Evolutionary conservation across 2,329 filamentous ascomycete genomes (phyloP), one percentile per base, ranked within the genome.

Genomic region (Tolypocladium amazonense): DNA sequence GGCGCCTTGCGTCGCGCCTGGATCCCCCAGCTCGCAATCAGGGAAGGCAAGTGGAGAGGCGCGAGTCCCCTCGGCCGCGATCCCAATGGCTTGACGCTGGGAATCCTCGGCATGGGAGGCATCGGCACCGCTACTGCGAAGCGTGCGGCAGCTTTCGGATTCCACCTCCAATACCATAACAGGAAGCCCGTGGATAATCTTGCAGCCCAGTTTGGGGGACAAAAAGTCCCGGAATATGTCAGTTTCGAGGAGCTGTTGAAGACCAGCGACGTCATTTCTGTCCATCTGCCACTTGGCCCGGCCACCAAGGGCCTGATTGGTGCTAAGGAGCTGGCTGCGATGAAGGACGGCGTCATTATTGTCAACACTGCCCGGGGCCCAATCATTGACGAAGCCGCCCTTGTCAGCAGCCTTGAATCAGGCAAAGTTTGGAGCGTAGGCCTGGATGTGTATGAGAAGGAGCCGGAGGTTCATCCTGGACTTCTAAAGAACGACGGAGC

Each of bases 1-100:
- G 88, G 87, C 3, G 85, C 87, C 0, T 73, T 90, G 43, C 79
- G 88, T 39, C 82, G 83, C 61, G 86, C 88, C 71, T 88, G 88
- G 70, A 74, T 79, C 1, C 64, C 83, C 45, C 83, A 89, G 75
- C 66, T 77, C 5, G 78, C 79, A 3, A 74, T 89, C 12, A 79
- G 87, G 20, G 72, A 80, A 25, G 81, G 81, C 0, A 76, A 83
- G 54, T 90, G 85, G 82, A 65, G 68, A 35, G 78, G 79, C 61
- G 85, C 83, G 2, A 70, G 73, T 8, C 58, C 61, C 18, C 71
- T 79, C 3, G 87, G 87, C 1, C 85, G 86, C 65, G 87, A 90
- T 66, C 88, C 87, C 0, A 75, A 88, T 67, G 86, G 85, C 27
- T 88, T 89, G 71, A 83, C 58, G 76, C 78, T 53, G 74, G 82